A percentile compares a stretch with the other conserved stretches of the same genome.
phyloP scores from a whole-genome alignment of 495 filamentous ascomycete genomes.

The Penicillium antarcticum region DNA sequence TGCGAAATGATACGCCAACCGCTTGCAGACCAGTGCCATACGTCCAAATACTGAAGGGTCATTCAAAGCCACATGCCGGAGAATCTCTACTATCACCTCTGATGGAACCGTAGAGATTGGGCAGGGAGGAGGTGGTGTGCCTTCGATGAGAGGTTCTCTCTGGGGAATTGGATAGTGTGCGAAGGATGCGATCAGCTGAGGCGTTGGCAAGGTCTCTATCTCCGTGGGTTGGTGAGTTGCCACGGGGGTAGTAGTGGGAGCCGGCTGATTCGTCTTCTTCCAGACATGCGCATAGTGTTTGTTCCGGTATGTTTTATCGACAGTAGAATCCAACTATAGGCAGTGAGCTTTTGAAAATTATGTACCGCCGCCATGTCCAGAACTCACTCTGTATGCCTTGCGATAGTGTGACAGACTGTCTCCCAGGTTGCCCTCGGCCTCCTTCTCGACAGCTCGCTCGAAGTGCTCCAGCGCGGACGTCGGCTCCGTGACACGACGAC shows the following conservation, averaged over 20 bases:
- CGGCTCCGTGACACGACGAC: slow-evolving; percentile 48
- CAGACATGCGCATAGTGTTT: slow-evolving; percentile 76
- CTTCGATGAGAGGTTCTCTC: slow-evolving; percentile 56
- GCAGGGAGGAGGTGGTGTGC: slow-evolving; percentile 66
- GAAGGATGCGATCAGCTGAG: slow-evolving; percentile 75
- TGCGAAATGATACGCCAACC: slow-evolving; percentile 76
- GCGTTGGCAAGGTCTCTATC: slow-evolving; percentile 48
- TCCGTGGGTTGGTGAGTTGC: slow-evolving; percentile 48
- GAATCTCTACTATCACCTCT: slow-evolving; percentile 75
- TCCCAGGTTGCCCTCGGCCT: slow-evolving; percentile 77
- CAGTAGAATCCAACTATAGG: slow-evolving; percentile 69
- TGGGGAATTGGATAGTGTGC: slow-evolving; percentile 61
- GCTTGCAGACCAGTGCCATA: slow-evolving; percentile 80
- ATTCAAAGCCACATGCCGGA: slow-evolving; percentile 64
- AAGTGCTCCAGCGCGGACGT: slow-evolving; percentile 87
- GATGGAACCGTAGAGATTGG: slow-evolving; percentile 74
- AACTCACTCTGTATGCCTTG: slow-evolving; percentile 75
- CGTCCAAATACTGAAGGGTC: slow-evolving; percentile 78
- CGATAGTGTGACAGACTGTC: slow-evolving; percentile 88
- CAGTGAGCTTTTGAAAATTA: slow-evolving; percentile 17
- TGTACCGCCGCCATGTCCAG: slow-evolving; percentile 2
- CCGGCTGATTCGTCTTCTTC: slow-evolving; percentile 54
- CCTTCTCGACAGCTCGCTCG: slow-evolving; percentile 85
- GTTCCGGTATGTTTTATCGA: slow-evolving; percentile 81
- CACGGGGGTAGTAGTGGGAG: slow-evolving; percentile 51